A percentile compares a stretch with the other conserved stretches of the same genome.
phyloP scores from a whole-genome alignment of 2,329 filamentous ascomycete species.

The Lojkania enalia region DNA sequence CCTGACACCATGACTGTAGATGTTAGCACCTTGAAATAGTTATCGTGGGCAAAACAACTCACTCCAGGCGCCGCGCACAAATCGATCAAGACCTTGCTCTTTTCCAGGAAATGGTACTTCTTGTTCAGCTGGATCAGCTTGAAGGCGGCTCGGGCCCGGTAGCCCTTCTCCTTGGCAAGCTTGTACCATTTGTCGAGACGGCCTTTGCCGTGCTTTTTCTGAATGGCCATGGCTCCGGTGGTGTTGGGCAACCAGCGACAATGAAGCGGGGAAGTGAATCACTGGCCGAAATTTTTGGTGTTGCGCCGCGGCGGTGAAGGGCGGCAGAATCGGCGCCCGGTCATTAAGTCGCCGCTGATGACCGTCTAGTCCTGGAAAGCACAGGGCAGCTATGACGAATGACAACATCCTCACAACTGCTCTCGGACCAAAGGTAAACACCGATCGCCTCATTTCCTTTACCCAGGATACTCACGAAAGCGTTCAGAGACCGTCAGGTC shows the following conservation, averaged over 20 bases:
- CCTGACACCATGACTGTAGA: constrained; percentile 85
- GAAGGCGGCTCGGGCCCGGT: constrained; percentile 92
- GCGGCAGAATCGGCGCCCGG: background rate
- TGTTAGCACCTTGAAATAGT: constrained; percentile 9
- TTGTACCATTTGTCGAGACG: constrained; percentile 99
- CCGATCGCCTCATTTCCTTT: constrained; percentile 6
- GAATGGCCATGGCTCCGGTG: constrained; percentile 74
- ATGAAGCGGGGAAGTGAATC: background rate
- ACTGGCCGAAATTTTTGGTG: background rate
- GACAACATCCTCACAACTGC: background rate
- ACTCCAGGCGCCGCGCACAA: constrained; percentile 95
- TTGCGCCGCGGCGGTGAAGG: background rate
- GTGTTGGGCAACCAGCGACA: background rate
- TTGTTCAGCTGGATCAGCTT: constrained; percentile 98
- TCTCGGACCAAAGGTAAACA: constrained; percentile 24
- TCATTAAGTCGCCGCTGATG: background rate
- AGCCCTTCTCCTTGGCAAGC: constrained; percentile 97
- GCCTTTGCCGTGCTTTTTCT: constrained; percentile 98
- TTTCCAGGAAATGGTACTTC: constrained; percentile 97
- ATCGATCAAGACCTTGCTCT: constrained; percentile 94
- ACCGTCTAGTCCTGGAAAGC: background rate
- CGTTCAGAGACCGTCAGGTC: constrained; percentile 24
- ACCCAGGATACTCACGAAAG: constrained; percentile 11
- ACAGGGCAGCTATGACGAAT: background rate
- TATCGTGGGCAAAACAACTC: constrained; percentile 44